phyloP scores from a whole-genome alignment of 1,284 basidiomycete genomes.

The Meripilus lineatus region DNA sequence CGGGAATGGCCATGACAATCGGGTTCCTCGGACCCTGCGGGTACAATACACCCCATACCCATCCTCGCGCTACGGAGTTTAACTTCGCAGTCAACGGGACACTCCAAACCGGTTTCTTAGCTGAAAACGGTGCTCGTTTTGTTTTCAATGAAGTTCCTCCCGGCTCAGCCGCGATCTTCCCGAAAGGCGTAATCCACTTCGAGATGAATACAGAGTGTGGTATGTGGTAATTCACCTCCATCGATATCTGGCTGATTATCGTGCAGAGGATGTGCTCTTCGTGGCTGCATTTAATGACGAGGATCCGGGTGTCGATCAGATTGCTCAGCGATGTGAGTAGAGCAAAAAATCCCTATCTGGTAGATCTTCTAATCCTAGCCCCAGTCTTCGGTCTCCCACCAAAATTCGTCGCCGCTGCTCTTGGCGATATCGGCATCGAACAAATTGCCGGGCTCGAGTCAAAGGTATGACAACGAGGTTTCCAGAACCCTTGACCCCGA shows the following conservation, averaged over 20 bases:
- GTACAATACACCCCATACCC: slow-evolving; percentile 28
- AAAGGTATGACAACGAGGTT: slow-evolving; percentile 5
- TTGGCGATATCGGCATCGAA: slow-evolving; percentile 24
- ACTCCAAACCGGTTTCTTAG: slow-evolving; percentile 21
- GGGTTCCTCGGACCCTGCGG: slow-evolving; percentile 23
- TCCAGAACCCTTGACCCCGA: not conserved
- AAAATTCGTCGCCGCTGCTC: slow-evolving; percentile 21
- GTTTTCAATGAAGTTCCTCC: slow-evolving; percentile 21
- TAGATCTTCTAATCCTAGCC: too few relatives aligned
- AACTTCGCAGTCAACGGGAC: slow-evolving; percentile 24
- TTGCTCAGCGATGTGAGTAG: slow-evolving; percentile 25
- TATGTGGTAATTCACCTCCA: slow-evolving; percentile 9
- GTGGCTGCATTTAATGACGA: slow-evolving; percentile 26
- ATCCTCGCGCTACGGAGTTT: slow-evolving; percentile 30
- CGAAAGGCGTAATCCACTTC: slow-evolving; percentile 25
- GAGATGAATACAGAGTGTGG: slow-evolving; percentile 24
- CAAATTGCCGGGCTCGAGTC: slow-evolving; percentile 20
- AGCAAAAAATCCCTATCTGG: too few relatives aligned
- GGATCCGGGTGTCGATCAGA: slow-evolving; percentile 22
- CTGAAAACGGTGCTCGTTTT: slow-evolving; percentile 26
- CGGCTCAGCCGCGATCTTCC: slow-evolving; percentile 24
- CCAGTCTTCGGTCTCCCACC: slow-evolving; percentile 25
- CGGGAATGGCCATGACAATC: slow-evolving; percentile 18
- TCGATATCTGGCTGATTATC: slow-evolving; percentile 12
- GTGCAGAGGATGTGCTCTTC: not conserved